Percentiles rank a stretch among this genome's conserved stretches.
These are phyloP conservation scores for Bauhinia variegata DNA, from an alignment of 306 rosid genomes.

Conservation along the genomic window DNA sequence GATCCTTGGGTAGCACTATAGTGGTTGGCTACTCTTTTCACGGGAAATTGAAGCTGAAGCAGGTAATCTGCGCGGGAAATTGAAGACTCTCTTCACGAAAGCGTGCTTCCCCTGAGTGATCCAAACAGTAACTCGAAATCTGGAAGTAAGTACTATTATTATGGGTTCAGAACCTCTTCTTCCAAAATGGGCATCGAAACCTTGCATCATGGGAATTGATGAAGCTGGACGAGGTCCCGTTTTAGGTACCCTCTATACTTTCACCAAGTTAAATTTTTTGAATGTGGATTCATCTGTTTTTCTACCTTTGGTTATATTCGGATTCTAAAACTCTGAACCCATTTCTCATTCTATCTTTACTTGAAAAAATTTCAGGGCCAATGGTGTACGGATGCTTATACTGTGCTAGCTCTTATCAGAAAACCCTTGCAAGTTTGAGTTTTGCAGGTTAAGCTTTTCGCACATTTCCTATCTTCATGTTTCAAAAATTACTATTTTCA, in stretches of 20 bases:
- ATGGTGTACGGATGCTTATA: constrained; percentile 86
- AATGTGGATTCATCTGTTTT: background rate
- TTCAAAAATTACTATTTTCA: background rate
- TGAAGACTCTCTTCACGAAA: too few species aligned
- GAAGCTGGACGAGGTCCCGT: constrained; percentile 99
- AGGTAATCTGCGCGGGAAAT: too few species aligned
- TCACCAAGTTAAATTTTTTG: background rate
- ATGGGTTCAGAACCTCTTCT: constrained; percentile 55
- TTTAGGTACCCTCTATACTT: constrained; percentile 47
- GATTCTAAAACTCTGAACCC: background rate
- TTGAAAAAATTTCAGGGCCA: constrained; percentile 55
- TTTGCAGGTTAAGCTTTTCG: constrained; percentile 62
- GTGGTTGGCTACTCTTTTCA: too few species aligned
- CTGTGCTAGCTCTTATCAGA: constrained; percentile 73
- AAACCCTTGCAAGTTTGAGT: constrained; percentile 69
- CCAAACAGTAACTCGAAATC: too few species aligned
- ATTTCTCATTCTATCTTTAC: too few species aligned
- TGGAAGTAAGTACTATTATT: background rate
- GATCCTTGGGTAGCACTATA: too few species aligned
- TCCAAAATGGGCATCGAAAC: constrained; percentile 69
- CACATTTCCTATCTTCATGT: background rate
- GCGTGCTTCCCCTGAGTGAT: too few species aligned
- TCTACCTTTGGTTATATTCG: too few species aligned
- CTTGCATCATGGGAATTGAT: constrained; percentile 90
- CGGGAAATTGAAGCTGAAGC: too few species aligned